These are phyloP conservation scores for Thielaviopsis ethacetica DNA, from an alignment of 2,329 filamentous ascomycete genomes.

Conservation along the genomic window DNA sequence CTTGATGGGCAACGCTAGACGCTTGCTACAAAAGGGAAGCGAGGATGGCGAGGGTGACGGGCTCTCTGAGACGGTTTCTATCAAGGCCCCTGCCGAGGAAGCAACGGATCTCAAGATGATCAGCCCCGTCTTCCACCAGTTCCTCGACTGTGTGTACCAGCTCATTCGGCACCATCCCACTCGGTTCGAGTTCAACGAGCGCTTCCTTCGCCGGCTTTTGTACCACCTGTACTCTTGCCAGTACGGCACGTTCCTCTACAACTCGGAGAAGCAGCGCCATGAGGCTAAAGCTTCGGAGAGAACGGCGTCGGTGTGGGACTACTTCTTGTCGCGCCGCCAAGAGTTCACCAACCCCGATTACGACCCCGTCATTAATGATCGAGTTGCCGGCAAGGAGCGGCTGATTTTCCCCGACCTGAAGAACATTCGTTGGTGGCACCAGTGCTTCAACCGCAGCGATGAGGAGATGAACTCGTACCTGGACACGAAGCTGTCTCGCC, in stretches of 20 bases:
- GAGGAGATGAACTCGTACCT: conserved; percentile 77
- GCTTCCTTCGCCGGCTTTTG: conserved; percentile 72
- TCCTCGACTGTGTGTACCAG: conserved; percentile 87
- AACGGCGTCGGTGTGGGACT: conserved; percentile 86
- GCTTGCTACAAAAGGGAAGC: conserved; percentile 56
- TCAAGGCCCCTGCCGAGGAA: conserved; percentile 34
- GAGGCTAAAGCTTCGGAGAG: conserved; percentile 52
- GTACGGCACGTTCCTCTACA: conserved; percentile 91
- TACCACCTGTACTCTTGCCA: conserved; percentile 95
- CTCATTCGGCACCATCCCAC: conserved; percentile 70
- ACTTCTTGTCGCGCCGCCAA: conserved; percentile 65
- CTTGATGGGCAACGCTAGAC: conserved; percentile 67
- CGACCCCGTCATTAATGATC: conserved; percentile 58
- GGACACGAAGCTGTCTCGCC: conserved; percentile 21
- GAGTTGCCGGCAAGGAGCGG: conserved; percentile 61
- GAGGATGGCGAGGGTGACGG: conserved; percentile 45
- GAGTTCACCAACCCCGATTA: conserved; percentile 78
- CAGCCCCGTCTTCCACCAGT: conserved; percentile 94
- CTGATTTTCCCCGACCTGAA: conserved; percentile 64
- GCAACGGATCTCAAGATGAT: conserved; percentile 77
- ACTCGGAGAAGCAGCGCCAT: conserved; percentile 76
- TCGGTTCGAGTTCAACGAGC: conserved; percentile 91
- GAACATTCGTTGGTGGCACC: conserved; percentile 87
- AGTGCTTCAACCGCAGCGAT: conserved; percentile 70
- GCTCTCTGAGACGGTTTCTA: conserved; percentile 23